Evolutionary conservation across 2,329 filamentous ascomycete species (phyloP), one percentile per base, ranked within the genome.

Genomic region (Clonostachys chloroleuca): DNA sequence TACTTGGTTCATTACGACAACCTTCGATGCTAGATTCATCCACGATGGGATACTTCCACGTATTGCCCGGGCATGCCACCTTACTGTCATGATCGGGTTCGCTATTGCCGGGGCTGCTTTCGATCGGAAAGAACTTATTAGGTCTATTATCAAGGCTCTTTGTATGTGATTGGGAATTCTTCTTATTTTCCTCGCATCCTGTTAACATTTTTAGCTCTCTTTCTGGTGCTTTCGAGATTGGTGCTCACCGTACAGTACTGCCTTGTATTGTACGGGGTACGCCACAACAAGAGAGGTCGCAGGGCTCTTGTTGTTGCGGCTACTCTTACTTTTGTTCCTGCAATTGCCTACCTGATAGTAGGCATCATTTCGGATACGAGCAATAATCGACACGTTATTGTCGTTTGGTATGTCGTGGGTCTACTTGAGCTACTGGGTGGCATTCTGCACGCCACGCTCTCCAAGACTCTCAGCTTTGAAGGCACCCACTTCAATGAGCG

Each of bases 1-100:
- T 49, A 85, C 80, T 16, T 87, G 84, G 84, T 73, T 85, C 35
- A 70, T 83, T 49, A 77, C 81, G 20, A 75, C 76, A 8, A 64
- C 86, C 2, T 85, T 82, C 59, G 83, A 87, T 60, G 77, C 86
- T 36, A 80, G 83, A 1, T 87, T 84, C 58, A 74, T 79, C 1
- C 73, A 78, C 18, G 83, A 87, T 60, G 82, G 77, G 39, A 68
- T 86, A 34, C 5, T 7, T 8, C 66, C 85, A 53, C 75, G 83
- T 34, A 54, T 72, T 30, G 77, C 75, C 51, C 80, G 83, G 56
- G 78, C 74, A 3, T 52, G 80, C 3, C 81, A 86, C 52, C 76
- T 87, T 6, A 81, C 76, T 24, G 76, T 81, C 37, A 82, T 87
- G 77, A 73, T 84, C 40, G 81, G 80, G 4, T 84, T 86, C 52